phyloP scores from a whole-genome alignment of 1,284 basidiomycete genomes.

The Cutaneotrichosporon dermatis region DNA sequence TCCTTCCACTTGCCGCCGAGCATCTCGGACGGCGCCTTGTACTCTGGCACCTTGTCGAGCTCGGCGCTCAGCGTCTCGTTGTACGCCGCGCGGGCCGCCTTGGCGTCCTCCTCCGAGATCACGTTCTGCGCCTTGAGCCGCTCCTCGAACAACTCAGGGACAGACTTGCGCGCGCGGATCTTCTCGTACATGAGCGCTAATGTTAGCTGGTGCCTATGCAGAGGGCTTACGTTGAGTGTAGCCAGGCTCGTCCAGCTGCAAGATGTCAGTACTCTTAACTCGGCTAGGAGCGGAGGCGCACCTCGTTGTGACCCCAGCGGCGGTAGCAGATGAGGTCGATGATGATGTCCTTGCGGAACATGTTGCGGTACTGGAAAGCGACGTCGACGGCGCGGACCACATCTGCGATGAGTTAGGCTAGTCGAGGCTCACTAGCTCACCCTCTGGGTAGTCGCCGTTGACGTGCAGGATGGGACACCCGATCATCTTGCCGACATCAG shows the following conservation, averaged over 20 bases:
- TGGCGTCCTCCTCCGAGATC: slow-evolving; percentile 55
- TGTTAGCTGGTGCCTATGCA: slow-evolving; percentile 8
- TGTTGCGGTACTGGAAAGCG: slow-evolving; percentile 74
- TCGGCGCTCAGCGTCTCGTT: slow-evolving; percentile 60
- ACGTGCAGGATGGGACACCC: slow-evolving; percentile 84
- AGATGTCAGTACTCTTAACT: not conserved
- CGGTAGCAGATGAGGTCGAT: slow-evolving; percentile 83
- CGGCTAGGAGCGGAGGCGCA: not conserved
- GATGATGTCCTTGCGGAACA: slow-evolving; percentile 82
- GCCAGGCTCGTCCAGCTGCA: slow-evolving; percentile 70
- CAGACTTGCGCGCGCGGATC: slow-evolving; percentile 68
- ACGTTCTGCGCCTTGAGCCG: slow-evolving; percentile 63
- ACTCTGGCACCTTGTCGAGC: slow-evolving; percentile 55
- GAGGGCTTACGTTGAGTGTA: slow-evolving; percentile 66
- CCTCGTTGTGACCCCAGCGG: slow-evolving; percentile 76
- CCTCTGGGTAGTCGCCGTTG: slow-evolving; percentile 85
- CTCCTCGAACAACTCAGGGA: slow-evolving; percentile 75
- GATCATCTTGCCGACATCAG: slow-evolving; percentile 84
- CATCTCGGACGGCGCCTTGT: slow-evolving; percentile 56
- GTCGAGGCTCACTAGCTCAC: slow-evolving; percentile 41
- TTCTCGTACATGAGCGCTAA: slow-evolving; percentile 74
- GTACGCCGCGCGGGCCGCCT: slow-evolving; percentile 56
- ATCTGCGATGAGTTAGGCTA: slow-evolving; percentile 51
- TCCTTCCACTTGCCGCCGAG: slow-evolving; percentile 61
- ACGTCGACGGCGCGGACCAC: slow-evolving; percentile 71